Base-by-base conservation (phyloP, 2,329 filamentous ascomycete genomes). In the Fusarium musae region DNA sequence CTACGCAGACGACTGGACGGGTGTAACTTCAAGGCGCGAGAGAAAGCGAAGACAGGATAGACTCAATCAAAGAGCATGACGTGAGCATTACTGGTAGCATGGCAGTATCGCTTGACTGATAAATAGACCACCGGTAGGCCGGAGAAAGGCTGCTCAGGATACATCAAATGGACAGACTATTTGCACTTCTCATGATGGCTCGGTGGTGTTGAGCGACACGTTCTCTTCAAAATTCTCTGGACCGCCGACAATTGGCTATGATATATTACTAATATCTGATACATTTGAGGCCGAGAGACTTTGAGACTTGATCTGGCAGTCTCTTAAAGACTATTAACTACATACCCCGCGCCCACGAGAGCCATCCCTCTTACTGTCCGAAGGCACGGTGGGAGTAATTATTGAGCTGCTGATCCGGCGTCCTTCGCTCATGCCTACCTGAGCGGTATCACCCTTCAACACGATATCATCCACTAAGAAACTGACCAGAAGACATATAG, bases 211-310 rank as follows among this genome's bases (percentile, higher is more conserved):
- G 49, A 23, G 12, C 19, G 17, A 52, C 12, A 19, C n/a, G 36
- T 11, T 0, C 32, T 13, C n/a, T 19, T 26, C 30, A 5, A 1
- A 2, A 2, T 3, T 16, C 12, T 23, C 9, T 8, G 3, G 2
- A 23, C 6, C 0, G 11, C 17, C 6, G 13, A 2, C 0, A 0
- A 26, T n/a, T 28, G 34, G 34, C 2, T 19, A n/a, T 16, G 23
- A 34, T 4, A 9, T 53, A 12, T n/a, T 53, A 21, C 50, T 53
- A 2, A 28, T 39, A 28, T 19, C 34, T 23, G 13, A 39, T 39
- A 15, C 2, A 16, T 16, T 3, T 0, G 6, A 53, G 13, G 50
- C 50, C 3, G 50, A 39, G 32, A 34, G 50, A 39, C 50, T 53
- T 16, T 23, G 34, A 37, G 12, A 37, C 32, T 21, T 53, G 34